Percentiles rank a stretch among this genome's conserved stretches.
Evolutionary conservation across 176 grass and related monocot species (phyloP).

Genomic region (Ampelocalamus luodianensis): DNA sequence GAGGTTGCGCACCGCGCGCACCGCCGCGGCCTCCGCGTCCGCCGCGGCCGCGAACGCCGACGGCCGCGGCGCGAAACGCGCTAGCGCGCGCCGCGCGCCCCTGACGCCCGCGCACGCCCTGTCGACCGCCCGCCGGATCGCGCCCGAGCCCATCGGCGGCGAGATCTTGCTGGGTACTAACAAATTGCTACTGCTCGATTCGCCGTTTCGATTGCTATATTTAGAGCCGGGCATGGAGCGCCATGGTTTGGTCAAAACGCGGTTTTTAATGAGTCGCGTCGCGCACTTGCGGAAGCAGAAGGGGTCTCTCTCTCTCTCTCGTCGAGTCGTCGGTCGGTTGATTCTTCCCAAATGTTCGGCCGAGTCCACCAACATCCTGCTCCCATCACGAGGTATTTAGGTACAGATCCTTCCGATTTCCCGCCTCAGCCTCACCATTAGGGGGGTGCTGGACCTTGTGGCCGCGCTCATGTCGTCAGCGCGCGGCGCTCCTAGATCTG

Average conservation of each 20-base stretch:
- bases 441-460: too few species aligned
- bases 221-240: not conserved
- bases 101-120: slow-evolving; percentile 52
- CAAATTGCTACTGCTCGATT: not conserved
- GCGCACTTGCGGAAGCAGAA: not conserved
- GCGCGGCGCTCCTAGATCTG: too few species aligned
- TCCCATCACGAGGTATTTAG: not conserved
- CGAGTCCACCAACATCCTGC: not conserved
- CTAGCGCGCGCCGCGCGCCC: slow-evolving; percentile 52
- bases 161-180: slow-evolving; percentile 29
- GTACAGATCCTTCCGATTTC: too few species aligned
- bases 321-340: not conserved
- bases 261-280: slow-evolving; percentile 7
- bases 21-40: slow-evolving; percentile 75
- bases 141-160: slow-evolving; percentile 49
- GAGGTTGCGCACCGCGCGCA: slow-evolving; percentile 79
- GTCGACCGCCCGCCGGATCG: slow-evolving; percentile 65
- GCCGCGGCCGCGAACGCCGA: slow-evolving; percentile 59
- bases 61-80: slow-evolving; percentile 64
- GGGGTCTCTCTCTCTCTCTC: not conserved
- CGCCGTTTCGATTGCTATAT: not conserved
- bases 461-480: too few species aligned
- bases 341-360: slow-evolving; percentile 13
- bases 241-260: not conserved
- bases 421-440: too few species aligned